Percentiles rank a stretch among this genome's conserved stretches.
These are phyloP conservation scores for Rhizopogon sp. DNA, from an alignment of 768 basidiomycete genomes.

Conservation along the genomic window DNA sequence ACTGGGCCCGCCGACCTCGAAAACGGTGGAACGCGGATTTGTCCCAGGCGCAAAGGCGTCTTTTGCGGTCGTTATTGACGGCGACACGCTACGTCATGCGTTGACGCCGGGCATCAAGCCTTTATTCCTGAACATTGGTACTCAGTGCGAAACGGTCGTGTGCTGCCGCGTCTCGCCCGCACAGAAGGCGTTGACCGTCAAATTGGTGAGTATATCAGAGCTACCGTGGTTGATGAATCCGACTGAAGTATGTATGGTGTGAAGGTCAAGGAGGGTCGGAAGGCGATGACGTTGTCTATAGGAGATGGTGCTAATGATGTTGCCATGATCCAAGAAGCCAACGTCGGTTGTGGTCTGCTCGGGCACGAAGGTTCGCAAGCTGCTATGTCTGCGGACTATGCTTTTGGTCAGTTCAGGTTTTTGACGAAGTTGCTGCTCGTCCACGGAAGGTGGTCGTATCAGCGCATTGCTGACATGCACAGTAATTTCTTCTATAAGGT, in stretches of 20 bases:
- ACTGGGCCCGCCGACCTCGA: conserved; percentile 67
- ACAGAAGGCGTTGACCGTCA: conserved; percentile 96
- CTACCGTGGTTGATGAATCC: background rate
- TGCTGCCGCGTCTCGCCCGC: conserved; percentile 98
- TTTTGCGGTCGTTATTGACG: conserved; percentile 96
- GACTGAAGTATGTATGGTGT: background rate
- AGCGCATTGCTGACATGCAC: conserved; percentile 94
- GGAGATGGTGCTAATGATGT: conserved; percentile 98
- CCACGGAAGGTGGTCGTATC: conserved; percentile 97
- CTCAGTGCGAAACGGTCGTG: conserved; percentile 96
- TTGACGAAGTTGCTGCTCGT: conserved; percentile 87
- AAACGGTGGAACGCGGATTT: conserved; percentile 61
- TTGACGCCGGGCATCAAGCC: conserved; percentile 72
- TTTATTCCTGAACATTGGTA: conserved; percentile 86
- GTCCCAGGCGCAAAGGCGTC: conserved; percentile 58
- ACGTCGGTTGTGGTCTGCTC: conserved; percentile 90
- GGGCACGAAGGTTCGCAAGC: conserved; percentile 97
- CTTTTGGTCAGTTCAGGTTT: conserved; percentile 96
- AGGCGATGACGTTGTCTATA: conserved; percentile 95
- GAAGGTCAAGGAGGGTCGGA: conserved; percentile 91
- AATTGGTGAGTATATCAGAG: conserved; percentile 52
- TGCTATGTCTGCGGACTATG: conserved; percentile 98
- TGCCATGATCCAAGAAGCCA: conserved; percentile 99
- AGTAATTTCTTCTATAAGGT: conserved; percentile 99
- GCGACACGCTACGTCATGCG: conserved; percentile 84